Evolutionary conservation across 805 yeast species (phyloP).

Genomic region (Candida endomychidarum): DNA sequence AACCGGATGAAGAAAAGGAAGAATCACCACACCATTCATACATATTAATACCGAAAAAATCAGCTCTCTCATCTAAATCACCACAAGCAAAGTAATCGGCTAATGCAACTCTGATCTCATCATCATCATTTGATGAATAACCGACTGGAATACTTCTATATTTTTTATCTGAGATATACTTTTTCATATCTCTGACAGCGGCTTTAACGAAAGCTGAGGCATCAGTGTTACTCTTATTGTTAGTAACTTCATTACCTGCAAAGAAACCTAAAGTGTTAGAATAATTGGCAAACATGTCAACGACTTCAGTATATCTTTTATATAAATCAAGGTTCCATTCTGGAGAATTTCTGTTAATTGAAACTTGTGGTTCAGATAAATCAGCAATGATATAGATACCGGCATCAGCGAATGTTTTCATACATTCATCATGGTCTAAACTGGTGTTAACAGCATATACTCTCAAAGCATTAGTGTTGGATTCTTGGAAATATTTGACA

Average conservation of each 20-base stretch:
- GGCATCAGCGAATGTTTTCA: conserved; percentile 44
- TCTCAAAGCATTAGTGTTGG: conserved; percentile 44
- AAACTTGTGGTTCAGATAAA: conserved; percentile 66
- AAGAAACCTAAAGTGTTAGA: conserved; percentile 87
- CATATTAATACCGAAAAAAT: conserved; percentile 83
- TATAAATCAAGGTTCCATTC: conserved; percentile 71
- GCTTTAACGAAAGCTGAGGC: conserved; percentile 96
- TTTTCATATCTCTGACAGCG: conserved; percentile 85
- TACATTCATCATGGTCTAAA: conserved; percentile 40
- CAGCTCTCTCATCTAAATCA: conserved; percentile 58
- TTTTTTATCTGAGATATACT: conserved; percentile 62
- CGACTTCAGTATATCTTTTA: conserved; percentile 76
- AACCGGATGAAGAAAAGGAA: conserved; percentile 62
- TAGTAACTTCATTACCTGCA: conserved; percentile 97
- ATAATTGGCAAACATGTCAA: conserved; percentile 77
- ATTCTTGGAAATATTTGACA: conserved; percentile 34
- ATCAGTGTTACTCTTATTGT: conserved; percentile 76
- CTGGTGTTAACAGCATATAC: conserved; percentile 43
- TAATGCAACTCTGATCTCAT: conserved; percentile 70
- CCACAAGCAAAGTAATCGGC: conserved; percentile 91
- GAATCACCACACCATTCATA: conserved; percentile 85
- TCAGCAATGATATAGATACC: conserved; percentile 47
- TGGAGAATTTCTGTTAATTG: conserved; percentile 78
- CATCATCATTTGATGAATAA: conserved; percentile 88
- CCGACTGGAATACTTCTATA: conserved; percentile 91